Evolutionary conservation across 1,139 yeast species (phyloP).

Genomic region (Hanseniaspora gamundiae): DNA sequence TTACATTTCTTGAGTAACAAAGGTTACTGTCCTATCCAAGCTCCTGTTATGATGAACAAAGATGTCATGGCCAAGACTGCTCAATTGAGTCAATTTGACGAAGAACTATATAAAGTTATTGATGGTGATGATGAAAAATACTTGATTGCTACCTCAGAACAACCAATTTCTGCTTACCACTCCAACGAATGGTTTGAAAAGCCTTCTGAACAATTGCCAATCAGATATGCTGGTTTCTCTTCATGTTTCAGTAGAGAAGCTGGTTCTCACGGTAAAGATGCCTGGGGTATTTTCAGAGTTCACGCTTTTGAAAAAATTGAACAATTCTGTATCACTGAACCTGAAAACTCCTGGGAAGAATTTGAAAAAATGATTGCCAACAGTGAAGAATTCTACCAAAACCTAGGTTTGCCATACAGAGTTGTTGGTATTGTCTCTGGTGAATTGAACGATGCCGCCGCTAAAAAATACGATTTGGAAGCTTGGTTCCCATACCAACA

Average conservation of each 20-base stretch:
- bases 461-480: conserved; percentile 95
- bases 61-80: conserved; percentile 99
- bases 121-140: conserved; percentile 98
- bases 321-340: conserved; percentile 91
- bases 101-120: conserved; percentile 88
- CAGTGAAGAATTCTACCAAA: conserved; percentile 88
- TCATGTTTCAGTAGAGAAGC: conserved; percentile 99
- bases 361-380: conserved; percentile 87
- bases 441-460: conserved; percentile 97
- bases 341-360: conserved; percentile 96
- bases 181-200: conserved; percentile 98
- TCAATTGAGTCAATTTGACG: conserved; percentile 94
- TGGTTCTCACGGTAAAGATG: conserved; percentile 98
- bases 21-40: conserved; percentile 85
- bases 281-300: conserved; percentile 99
- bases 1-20: conserved; percentile 68
- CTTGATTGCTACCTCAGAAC: conserved; percentile 96
- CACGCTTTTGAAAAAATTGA: conserved; percentile 97
- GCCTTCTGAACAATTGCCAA: conserved; percentile 93
- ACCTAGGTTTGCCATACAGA: conserved; percentile 87
- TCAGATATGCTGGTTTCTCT: conserved; percentile 93
- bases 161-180: conserved; percentile 97
- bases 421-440: conserved; percentile 98
- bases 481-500: conserved; percentile 99
- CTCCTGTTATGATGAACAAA: conserved; percentile 99